phyloP scores from a whole-genome alignment of 768 basidiomycete species.

The Sarcodon aspratus region DNA sequence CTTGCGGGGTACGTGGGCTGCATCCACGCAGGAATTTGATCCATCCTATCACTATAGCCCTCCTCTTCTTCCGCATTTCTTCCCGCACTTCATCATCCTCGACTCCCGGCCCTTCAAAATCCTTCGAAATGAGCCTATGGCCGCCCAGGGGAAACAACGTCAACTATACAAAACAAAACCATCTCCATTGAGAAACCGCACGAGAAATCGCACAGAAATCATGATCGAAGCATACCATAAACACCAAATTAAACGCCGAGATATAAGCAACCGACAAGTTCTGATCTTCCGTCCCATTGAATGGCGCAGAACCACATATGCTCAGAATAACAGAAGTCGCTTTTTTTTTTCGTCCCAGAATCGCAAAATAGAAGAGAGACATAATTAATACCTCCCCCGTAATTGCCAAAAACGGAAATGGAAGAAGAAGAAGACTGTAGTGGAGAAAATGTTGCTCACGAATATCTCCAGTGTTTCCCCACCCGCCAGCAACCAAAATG shows the following conservation, averaged over 20 bases:
- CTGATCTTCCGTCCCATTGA: constrained; percentile 45
- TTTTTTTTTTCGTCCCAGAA: constrained; percentile 19
- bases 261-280: constrained; percentile 58
- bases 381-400: too few relatives aligned
- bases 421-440: too few relatives aligned
- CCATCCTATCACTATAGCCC: constrained; percentile 6
- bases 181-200: background rate
- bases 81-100: constrained; percentile 44
- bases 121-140: constrained; percentile 40
- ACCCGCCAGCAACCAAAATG: constrained; percentile 56
- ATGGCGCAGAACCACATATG: constrained; percentile 49
- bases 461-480: constrained; percentile 61
- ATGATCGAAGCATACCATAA: constrained; percentile 25
- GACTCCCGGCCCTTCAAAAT: constrained; percentile 55
- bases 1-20: too few relatives aligned
- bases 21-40: too few relatives aligned
- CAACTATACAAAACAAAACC: constrained; percentile 23
- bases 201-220: constrained; percentile 7
- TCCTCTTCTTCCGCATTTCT: constrained; percentile 26
- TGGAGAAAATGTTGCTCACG: constrained; percentile 28
- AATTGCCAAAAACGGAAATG: too few relatives aligned
- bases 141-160: constrained; percentile 59
- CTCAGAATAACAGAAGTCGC: constrained; percentile 58
- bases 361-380: background rate
- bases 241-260: constrained; percentile 48